phyloP scores from a whole-genome alignment of 257 asterid genomes.

The Knoxia roxburghii region DNA sequence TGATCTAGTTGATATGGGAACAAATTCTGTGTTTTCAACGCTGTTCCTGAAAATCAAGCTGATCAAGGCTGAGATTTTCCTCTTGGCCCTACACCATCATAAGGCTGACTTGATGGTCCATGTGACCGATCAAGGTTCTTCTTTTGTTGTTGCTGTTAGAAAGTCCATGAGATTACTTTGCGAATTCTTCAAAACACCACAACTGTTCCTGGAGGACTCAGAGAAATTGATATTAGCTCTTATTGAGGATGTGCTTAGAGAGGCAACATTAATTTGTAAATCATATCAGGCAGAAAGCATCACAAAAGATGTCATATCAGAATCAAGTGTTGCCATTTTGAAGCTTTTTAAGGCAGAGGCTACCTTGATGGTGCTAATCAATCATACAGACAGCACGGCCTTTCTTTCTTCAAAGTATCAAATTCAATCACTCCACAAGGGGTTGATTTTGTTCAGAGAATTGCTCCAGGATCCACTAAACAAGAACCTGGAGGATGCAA shows the following conservation, averaged over 20 bases:
- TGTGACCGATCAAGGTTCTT: no score
- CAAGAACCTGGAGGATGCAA: neutral
- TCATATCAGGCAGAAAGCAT: neutral
- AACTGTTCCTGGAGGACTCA: neutral
- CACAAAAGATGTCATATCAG: neutral
- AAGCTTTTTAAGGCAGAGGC: neutral
- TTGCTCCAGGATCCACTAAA: neutral
- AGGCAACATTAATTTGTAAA: neutral
- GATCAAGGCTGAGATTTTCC: no score
- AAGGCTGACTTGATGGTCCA: no score
- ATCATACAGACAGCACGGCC: neutral
- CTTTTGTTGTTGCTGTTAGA: no score
- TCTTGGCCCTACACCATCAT: no score
- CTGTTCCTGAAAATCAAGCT: no score
- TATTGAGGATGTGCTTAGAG: neutral
- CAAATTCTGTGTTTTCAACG: no score
- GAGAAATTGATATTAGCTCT: neutral
- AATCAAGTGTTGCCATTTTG: slow-evolving; percentile 4
- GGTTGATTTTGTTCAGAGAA: neutral
- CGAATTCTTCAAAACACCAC: neutral
- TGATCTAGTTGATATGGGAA: no score
- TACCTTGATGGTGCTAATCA: neutral
- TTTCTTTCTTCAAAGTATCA: neutral
- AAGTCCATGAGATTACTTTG: neutral
- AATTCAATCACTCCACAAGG: slow-evolving; percentile 1